Evolutionary conservation across 345 rosid species (phyloP).

Genomic region (Noccaea bulbosa): DNA sequence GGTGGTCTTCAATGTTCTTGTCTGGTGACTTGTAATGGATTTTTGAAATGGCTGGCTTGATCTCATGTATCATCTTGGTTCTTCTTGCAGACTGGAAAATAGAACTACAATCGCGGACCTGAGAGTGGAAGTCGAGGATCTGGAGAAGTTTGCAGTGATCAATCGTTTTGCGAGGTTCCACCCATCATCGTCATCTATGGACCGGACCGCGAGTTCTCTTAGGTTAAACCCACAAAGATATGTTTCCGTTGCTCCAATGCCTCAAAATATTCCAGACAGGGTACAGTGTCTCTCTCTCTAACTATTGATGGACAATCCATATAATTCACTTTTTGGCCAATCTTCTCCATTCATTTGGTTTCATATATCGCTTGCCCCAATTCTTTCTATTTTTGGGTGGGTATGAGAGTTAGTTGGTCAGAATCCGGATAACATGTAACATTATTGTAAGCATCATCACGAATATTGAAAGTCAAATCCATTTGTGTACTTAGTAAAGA

Average conservation of each 20-base stretch:
- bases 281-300: conserved; percentile 91
- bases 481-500: conserved; percentile 37
- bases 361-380: conserved; percentile 14
- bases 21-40: neutral
- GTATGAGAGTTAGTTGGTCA: conserved; percentile 31
- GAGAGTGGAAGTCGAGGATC: conserved; percentile 79
- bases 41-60: conserved; percentile 5
- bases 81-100: conserved; percentile 70
- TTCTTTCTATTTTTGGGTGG: conserved; percentile 35
- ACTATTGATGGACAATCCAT: conserved; percentile 51
- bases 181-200: conserved; percentile 59
- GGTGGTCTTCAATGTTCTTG: no score
- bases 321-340: conserved; percentile 38
- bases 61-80: conserved; percentile 18
- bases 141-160: conserved; percentile 77
- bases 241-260: conserved; percentile 81
- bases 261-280: conserved; percentile 84
- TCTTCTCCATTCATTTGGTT: conserved; percentile 25
- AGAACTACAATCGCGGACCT: conserved; percentile 66
- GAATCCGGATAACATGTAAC: conserved; percentile 31
- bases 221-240: conserved; percentile 77
- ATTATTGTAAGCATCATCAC: conserved; percentile 27
- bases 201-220: conserved; percentile 47
- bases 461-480: conserved; percentile 32
- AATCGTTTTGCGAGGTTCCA: conserved; percentile 94